A percentile compares a stretch with the other conserved stretches of the same genome.
phyloP scores from a whole-genome alignment of 2,329 filamentous ascomycete genomes.

The Gliomastix tumulicola region DNA sequence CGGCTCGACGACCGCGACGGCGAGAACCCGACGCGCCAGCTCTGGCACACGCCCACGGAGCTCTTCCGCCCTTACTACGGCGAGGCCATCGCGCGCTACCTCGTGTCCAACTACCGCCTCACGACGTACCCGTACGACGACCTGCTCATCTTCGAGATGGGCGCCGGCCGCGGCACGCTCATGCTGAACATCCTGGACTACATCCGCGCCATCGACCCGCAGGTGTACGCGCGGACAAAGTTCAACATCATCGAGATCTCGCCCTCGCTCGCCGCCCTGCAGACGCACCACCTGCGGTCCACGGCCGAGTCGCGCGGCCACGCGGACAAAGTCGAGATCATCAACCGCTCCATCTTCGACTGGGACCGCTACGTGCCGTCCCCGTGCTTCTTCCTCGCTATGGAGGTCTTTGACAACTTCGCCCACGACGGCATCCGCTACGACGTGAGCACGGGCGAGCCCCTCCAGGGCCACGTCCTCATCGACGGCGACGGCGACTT shows the following conservation, averaged over 20 bases:
- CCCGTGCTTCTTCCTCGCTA: conserved; percentile 94
- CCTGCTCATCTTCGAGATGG: conserved; percentile 97
- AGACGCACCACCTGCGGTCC: conserved; percentile 65
- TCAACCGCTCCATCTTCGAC: conserved; percentile 92
- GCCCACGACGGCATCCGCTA: conserved; percentile 92
- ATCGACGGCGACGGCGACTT: conserved; percentile 84
- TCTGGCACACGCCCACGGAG: conserved; percentile 98
- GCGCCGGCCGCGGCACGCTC: conserved; percentile 90
- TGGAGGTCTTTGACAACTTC: conserved; percentile 99
- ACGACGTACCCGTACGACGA: conserved; percentile 93
- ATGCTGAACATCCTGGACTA: conserved; percentile 99
- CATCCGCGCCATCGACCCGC: conserved; percentile 80
- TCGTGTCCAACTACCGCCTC: conserved; percentile 93
- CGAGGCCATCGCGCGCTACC: conserved; percentile 92
- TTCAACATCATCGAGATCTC: conserved; percentile 98
- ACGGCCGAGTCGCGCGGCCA: conserved; percentile 68
- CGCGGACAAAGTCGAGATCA: conserved; percentile 79
- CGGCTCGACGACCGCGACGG: conserved; percentile 63
- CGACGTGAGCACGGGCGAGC: conserved; percentile 70
- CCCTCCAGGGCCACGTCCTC: conserved; percentile 82
- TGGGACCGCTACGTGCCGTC: conserved; percentile 84
- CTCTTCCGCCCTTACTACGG: conserved; percentile 95
- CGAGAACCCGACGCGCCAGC: conserved; percentile 69
- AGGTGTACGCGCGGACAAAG: conserved; percentile 88
- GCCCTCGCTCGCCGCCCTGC: conserved; percentile 67